A percentile compares a stretch with the other conserved stretches of the same genome.
phyloP scores from a whole-genome alignment of 495 filamentous ascomycete species.

The Aspergillus funiculosus region DNA sequence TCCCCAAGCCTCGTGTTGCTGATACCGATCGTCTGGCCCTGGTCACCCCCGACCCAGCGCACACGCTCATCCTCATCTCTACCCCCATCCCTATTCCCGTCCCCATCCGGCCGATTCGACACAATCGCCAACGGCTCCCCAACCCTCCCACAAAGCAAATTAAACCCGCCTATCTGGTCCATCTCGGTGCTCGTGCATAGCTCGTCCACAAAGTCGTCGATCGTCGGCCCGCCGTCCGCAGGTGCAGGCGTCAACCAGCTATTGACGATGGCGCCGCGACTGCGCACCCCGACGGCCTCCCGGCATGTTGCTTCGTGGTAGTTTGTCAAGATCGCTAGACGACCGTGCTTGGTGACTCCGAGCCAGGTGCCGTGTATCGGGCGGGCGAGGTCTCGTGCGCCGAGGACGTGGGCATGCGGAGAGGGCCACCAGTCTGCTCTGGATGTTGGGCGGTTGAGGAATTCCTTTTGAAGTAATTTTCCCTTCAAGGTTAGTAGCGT shows the following conservation, averaged over 20 bases:
- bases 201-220: constrained; percentile 53
- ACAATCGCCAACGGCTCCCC: constrained; percentile 65
- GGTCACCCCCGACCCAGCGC: constrained; percentile 53
- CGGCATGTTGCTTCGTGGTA: constrained; percentile 56
- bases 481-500: too few species aligned
- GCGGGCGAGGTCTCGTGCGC: constrained; percentile 53
- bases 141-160: constrained; percentile 65
- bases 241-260: constrained; percentile 51
- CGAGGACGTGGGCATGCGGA: constrained; percentile 44
- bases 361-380: constrained; percentile 70
- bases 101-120: constrained; percentile 61
- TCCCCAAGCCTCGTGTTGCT: constrained; percentile 68
- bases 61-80: constrained; percentile 28
- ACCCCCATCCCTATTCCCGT: background rate
- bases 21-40: constrained; percentile 57
- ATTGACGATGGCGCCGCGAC: constrained; percentile 70
- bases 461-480: too few species aligned
- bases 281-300: constrained; percentile 49
- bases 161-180: constrained; percentile 74
- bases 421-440: constrained; percentile 69
- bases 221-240: constrained; percentile 24
- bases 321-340: constrained; percentile 77
- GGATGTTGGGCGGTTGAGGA: constrained; percentile 73
- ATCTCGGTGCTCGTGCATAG: constrained; percentile 48
- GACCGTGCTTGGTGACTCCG: constrained; percentile 68